These are phyloP conservation scores for Paramyrothecium sp. DNA, from an alignment of 2,329 filamentous ascomycete genomes.

Conservation along the genomic window DNA sequence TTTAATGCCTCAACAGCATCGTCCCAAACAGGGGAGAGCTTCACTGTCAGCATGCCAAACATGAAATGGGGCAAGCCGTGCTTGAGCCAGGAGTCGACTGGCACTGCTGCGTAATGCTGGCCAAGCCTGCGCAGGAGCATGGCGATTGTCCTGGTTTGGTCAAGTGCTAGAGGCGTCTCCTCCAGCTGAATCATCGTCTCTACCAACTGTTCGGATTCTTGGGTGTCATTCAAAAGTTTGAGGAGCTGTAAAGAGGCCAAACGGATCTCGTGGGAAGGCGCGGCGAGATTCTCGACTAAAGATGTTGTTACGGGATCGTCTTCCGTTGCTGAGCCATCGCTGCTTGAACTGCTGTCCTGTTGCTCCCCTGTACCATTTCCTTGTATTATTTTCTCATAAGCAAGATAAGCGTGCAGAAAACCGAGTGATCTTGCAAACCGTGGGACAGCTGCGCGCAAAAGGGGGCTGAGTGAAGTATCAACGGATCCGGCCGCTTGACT, in stretches of 20 bases:
- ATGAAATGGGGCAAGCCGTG: conserved; percentile 77
- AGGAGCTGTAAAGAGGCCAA: conserved; percentile 72
- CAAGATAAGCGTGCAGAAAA: conserved; percentile 63
- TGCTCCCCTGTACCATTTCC: conserved; percentile 13
- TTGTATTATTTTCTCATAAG: conserved; percentile 46
- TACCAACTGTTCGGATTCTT: conserved; percentile 22
- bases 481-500: conserved; percentile 56
- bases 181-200: conserved; percentile 74
- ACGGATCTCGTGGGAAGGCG: conserved; percentile 72
- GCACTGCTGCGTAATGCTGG: conserved; percentile 58
- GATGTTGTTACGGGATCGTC: conserved; percentile 61
- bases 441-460: conserved; percentile 64
- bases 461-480: conserved; percentile 60
- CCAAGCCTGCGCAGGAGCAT: conserved; percentile 84
- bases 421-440: conserved; percentile 63
- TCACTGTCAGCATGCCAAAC: conserved; percentile 86
- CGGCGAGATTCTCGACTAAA: conserved; percentile 71
- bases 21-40: conserved; percentile 83
- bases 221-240: conserved; percentile 46
- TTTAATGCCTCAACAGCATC: conserved; percentile 76
- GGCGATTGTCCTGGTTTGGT: conserved; percentile 73
- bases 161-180: conserved; percentile 72
- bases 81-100: conserved; percentile 62
- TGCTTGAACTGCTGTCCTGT: conserved; percentile 38
- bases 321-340: conserved; percentile 30